These are phyloP conservation scores for Byssothecium circinans DNA, from an alignment of 2,329 filamentous ascomycete genomes.

Conservation along the genomic window DNA sequence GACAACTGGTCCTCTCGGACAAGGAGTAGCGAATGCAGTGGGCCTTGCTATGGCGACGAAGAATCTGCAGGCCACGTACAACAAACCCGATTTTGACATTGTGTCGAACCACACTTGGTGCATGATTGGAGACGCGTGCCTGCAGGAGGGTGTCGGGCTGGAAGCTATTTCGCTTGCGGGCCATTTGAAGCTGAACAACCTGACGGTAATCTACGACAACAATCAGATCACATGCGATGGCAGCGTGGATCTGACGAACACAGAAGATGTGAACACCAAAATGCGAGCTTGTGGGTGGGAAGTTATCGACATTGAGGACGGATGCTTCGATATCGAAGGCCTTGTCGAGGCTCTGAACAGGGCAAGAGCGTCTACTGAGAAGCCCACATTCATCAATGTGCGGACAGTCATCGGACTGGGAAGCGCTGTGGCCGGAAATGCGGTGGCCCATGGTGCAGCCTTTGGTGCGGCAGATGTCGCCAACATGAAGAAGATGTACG, in stretches of 20 bases:
- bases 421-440: slow-evolving; percentile 50
- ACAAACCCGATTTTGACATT: slow-evolving; percentile 52
- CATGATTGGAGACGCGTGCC: slow-evolving; percentile 61
- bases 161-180: slow-evolving; percentile 60
- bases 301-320: slow-evolving; percentile 58
- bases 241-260: slow-evolving; percentile 55
- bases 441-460: slow-evolving; percentile 61
- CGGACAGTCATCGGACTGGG: slow-evolving; percentile 60
- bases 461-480: slow-evolving; percentile 58
- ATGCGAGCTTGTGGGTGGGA: slow-evolving; percentile 61
- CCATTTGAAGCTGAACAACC: slow-evolving; percentile 57
- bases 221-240: slow-evolving; percentile 63
- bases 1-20: slow-evolving; percentile 61
- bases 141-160: slow-evolving; percentile 60
- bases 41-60: slow-evolving; percentile 62
- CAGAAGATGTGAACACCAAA: slow-evolving; percentile 59
- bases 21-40: slow-evolving; percentile 63
- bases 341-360: slow-evolving; percentile 53
- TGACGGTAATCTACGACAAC: slow-evolving; percentile 61
- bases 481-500: slow-evolving; percentile 55
- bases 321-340: slow-evolving; percentile 53
- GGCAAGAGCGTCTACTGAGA: slow-evolving; percentile 49
- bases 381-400: slow-evolving; percentile 62
- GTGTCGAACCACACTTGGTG: slow-evolving; percentile 59
- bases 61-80: slow-evolving; percentile 58